Percentiles rank a stretch among this genome's conserved stretches.
phyloP scores from a whole-genome alignment of 2,329 filamentous ascomycete genomes.

The Tolypocladium amazonense region DNA sequence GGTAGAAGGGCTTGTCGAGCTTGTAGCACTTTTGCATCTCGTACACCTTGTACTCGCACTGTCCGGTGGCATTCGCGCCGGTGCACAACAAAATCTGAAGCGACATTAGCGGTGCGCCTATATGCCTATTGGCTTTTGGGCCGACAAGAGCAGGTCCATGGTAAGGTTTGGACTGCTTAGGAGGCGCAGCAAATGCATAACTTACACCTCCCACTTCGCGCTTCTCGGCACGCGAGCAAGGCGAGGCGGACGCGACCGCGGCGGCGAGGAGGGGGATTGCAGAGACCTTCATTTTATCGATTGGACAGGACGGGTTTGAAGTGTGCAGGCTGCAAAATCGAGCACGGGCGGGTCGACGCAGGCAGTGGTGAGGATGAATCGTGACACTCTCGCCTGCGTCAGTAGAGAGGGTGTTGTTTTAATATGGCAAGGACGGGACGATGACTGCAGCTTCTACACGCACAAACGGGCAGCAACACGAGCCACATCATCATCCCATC shows the following conservation, averaged over 20 bases:
- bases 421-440: neutral
- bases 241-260: conserved; percentile 13
- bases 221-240: conserved; percentile 28
- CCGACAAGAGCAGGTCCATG: neutral
- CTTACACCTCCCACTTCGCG: conserved; percentile 37
- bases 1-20: conserved; percentile 26
- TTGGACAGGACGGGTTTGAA: neutral
- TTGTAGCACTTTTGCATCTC: conserved; percentile 33
- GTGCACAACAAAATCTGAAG: conserved; percentile 38
- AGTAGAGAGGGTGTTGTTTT: neutral
- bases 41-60: conserved; percentile 33
- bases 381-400: neutral
- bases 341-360: neutral
- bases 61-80: conserved; percentile 36
- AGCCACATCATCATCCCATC: too few relatives aligned
- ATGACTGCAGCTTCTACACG: neutral
- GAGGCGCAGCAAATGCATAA: neutral
- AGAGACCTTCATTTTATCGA: conserved; percentile 18
- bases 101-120: neutral
- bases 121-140: neutral
- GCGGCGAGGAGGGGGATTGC: conserved; percentile 8
- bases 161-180: neutral
- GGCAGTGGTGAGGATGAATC: neutral
- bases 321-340: neutral
- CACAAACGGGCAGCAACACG: neutral